These are phyloP conservation scores for Penicillium frequentans DNA, from an alignment of 2,329 filamentous ascomycete species.

Conservation along the genomic window DNA sequence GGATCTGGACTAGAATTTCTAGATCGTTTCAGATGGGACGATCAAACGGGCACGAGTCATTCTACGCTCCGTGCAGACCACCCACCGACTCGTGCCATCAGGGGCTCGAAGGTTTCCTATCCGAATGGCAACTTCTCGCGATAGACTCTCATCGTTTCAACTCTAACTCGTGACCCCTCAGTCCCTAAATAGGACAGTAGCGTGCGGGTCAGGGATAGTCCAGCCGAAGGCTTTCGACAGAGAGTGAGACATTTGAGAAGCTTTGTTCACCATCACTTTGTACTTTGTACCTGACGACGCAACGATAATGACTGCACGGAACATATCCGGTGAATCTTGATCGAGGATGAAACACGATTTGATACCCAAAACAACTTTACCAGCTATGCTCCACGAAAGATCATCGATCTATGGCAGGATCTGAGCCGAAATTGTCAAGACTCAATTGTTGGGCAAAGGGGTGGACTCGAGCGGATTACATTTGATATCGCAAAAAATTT, in stretches of 20 bases:
- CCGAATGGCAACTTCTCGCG: constrained; percentile 14
- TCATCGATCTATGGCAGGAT: neutral
- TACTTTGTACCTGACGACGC: neutral
- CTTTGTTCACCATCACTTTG: neutral
- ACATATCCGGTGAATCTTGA: constrained; percentile 4
- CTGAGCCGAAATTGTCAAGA: neutral
- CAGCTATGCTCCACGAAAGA: neutral
- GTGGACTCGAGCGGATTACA: neutral
- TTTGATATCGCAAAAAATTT: constrained; percentile 6
- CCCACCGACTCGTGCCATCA: constrained; percentile 1
- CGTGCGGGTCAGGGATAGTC: constrained; percentile 1
- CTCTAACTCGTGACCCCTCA: neutral
- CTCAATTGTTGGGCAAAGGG: neutral
- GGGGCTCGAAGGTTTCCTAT: neutral
- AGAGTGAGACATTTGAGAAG: constrained; percentile 10
- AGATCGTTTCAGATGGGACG: constrained; percentile 35
- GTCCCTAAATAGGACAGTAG: constrained; percentile 2
- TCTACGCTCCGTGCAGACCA: constrained; percentile 15
- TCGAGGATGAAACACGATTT: constrained; percentile 12
- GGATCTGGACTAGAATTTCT: constrained; percentile 23
- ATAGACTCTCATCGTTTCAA: constrained; percentile 11
- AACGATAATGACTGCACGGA: neutral
- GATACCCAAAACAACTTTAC: neutral
- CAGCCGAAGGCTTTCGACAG: neutral
- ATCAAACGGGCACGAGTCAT: constrained; percentile 29